phyloP scores from a whole-genome alignment of 768 basidiomycete genomes.

The Heimioporus sp. region DNA sequence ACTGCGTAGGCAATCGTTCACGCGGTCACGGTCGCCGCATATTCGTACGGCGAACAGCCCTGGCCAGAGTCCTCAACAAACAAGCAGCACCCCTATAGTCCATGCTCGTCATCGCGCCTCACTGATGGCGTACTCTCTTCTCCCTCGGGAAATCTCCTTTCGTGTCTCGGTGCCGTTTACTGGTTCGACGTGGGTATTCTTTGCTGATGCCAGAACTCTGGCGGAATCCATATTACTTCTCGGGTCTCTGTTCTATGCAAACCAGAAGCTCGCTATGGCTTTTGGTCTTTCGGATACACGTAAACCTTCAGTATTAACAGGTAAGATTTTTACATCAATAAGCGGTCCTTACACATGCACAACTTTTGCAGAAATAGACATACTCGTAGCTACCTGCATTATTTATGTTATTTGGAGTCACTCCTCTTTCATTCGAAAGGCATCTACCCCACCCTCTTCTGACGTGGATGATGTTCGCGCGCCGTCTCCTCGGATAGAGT shows the following conservation, averaged over 20 bases:
- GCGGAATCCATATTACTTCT: slow-evolving; percentile 66
- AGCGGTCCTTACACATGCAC: slow-evolving; percentile 1
- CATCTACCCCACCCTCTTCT: slow-evolving; percentile 10
- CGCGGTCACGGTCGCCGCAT: slow-evolving; percentile 72
- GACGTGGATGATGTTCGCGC: slow-evolving; percentile 18
- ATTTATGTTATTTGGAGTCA: slow-evolving; percentile 65
- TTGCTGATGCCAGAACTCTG: slow-evolving; percentile 60
- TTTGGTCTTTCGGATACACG: slow-evolving; percentile 13
- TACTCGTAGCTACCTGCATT: slow-evolving; percentile 52
- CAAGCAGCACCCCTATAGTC: slow-evolving; percentile 39
- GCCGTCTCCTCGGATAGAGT: slow-evolving; percentile 47
- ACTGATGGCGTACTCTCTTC: slow-evolving; percentile 32
- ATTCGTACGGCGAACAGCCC: slow-evolving; percentile 34
- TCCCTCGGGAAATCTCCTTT: slow-evolving; percentile 49
- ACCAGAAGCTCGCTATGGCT: slow-evolving; percentile 35
- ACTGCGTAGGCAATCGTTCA: slow-evolving; percentile 48
- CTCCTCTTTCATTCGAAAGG: slow-evolving; percentile 39
- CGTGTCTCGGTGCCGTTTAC: slow-evolving; percentile 44
- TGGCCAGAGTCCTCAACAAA: slow-evolving; percentile 36
- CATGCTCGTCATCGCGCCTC: slow-evolving; percentile 40
- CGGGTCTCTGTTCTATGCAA: slow-evolving; percentile 57
- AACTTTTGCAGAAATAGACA: slow-evolving; percentile 49
- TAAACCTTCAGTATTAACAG: slow-evolving; percentile 50
- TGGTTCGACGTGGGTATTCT: slow-evolving; percentile 41
- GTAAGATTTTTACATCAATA: slow-evolving; percentile 31